Percentiles rank a stretch among this genome's conserved stretches.
Conservation (phyloP, 2,329 filamentous ascomycete species). For the Geosmithia putterillii region DNA sequence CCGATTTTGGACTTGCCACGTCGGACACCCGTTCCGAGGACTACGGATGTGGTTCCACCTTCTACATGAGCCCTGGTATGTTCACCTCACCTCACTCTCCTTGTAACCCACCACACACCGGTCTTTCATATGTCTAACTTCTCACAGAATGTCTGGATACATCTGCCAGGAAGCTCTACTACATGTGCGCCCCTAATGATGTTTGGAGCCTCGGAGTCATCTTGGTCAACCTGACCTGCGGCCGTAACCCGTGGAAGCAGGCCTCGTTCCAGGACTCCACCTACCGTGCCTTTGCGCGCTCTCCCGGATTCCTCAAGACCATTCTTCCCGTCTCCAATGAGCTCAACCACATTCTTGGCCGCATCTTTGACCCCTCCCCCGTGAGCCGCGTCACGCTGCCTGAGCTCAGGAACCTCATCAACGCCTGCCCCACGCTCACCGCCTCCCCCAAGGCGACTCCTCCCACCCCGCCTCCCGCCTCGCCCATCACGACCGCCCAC, state of each 20-base stretch:
- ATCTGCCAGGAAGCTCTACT: conserved; percentile 60
- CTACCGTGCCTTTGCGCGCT: conserved; percentile 80
- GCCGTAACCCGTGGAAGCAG: conserved; percentile 97
- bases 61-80: conserved; percentile 98
- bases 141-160: conserved; percentile 76
- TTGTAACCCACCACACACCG: conserved; percentile 3
- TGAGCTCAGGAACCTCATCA: conserved; percentile 67
- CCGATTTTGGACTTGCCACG: conserved; percentile 93
- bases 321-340: conserved; percentile 87
- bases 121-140: too few species aligned
- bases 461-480: conserved; percentile 26
- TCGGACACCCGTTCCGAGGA: conserved; percentile 75
- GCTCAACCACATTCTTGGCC: conserved; percentile 73
- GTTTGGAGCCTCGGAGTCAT: conserved; percentile 98
- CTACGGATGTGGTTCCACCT: conserved; percentile 95
- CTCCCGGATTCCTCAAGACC: conserved; percentile 76
- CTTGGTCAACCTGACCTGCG: conserved; percentile 92
- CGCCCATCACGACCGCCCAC: conserved; percentile 21
- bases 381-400: conserved; percentile 68
- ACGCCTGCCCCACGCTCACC: conserved; percentile 66
- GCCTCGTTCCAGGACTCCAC: conserved; percentile 89
- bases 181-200: conserved; percentile 89
- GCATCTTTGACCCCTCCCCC: conserved; percentile 81
- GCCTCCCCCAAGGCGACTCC: conserved; percentile 22
- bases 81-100: conserved; percentile 7